Evolutionary conservation across 2,329 filamentous ascomycete genomes (phyloP), one percentile per base, ranked within the genome.

Genomic region (Alternaria sp.): DNA sequence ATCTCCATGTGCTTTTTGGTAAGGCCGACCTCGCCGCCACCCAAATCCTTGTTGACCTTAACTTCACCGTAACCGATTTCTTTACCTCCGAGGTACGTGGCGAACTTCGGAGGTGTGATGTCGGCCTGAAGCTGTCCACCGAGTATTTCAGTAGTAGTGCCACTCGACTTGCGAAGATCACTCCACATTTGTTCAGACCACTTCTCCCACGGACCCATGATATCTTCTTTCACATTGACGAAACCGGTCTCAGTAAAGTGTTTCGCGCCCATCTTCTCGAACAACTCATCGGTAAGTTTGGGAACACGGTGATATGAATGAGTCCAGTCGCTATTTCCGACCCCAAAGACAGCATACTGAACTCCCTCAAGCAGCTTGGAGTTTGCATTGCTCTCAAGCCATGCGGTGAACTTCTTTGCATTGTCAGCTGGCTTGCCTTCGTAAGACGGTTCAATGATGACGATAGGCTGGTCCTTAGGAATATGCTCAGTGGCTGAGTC

Each of bases 391-490:
- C 71, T 80, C 65, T 87, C 82, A 6, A 93, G 75, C 91, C 91
- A 93, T 18, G 84, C 80, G 25, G 89, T 84, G 68, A 93, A 93
- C 50, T 87, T 84, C 0, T 81, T 83, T 0, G 91, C 91, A 63
- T 94, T 93, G 62, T 92, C 89, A 0, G 90, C 87, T 0, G 91
- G 89, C 56, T 91, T 84, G 0, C 91, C 91, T 69, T 94, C 91
- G 67, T 93, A 94, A 1, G 87, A 89, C 0, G 91, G 85, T 0
- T 88, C 89, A 63, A 94, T 84, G 50, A 93, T 83, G 25, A 92
- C 80, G 0, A 91, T 83, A 0, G 90, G 90, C 7, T 85, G 82
- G 27, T 86, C 82, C 51, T 82, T 86, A 0, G 89, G 85, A 0
- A 93, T 73, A 3, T 85, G 83, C 49, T 87, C 84, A 18, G 85